phyloP scores from a whole-genome alignment of 352 stramenopile genomes.

The Phytopythium helicoides region DNA sequence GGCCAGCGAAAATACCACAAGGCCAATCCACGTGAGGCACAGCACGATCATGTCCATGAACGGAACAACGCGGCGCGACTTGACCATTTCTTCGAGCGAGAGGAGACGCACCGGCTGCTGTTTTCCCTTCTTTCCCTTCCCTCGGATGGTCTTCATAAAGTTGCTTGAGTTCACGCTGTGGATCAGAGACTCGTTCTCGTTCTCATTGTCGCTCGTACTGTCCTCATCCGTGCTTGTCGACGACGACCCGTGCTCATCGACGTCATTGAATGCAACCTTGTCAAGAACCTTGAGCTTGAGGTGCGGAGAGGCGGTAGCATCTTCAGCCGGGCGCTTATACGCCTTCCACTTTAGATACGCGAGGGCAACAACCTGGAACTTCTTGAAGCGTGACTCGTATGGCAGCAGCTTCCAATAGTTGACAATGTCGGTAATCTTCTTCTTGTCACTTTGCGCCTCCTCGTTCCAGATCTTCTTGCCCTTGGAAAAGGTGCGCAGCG shows the following conservation, averaged over 20 bases:
- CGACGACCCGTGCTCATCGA: slow-evolving; percentile 22
- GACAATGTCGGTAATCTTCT: slow-evolving; percentile 45
- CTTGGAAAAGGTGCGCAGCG: slow-evolving; percentile 60
- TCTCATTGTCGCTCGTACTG: slow-evolving; percentile 35
- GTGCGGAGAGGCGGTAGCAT: slow-evolving; percentile 6
- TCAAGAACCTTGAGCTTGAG: slow-evolving; percentile 39
- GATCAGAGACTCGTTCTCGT: slow-evolving; percentile 58
- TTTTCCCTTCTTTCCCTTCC: slow-evolving; percentile 20
- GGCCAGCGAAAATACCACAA: slow-evolving; percentile 75
- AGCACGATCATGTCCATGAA: slow-evolving; percentile 62
- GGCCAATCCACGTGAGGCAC: slow-evolving; percentile 73
- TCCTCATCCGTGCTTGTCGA: slow-evolving; percentile 33
- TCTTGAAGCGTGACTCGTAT: slow-evolving; percentile 63
- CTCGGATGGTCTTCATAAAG: slow-evolving; percentile 3
- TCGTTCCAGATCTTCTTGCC: slow-evolving; percentile 70
- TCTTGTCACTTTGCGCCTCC: slow-evolving; percentile 46
- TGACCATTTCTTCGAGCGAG: slow-evolving; percentile 52
- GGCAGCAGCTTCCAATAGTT: slow-evolving; percentile 69
- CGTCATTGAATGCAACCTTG: slow-evolving; percentile 15
- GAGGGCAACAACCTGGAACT: slow-evolving; percentile 60
- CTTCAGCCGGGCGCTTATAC: slow-evolving; percentile 40
- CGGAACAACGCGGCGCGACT: slow-evolving; percentile 48
- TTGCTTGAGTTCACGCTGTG: slow-evolving; percentile 12
- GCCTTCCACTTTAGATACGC: slow-evolving; percentile 75
- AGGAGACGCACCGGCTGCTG: slow-evolving; percentile 15